A percentile compares a stretch with the other conserved stretches of the same genome.
Conservation (phyloP, 305 asterid genomes). For the Fraxinus sp. region DNA sequence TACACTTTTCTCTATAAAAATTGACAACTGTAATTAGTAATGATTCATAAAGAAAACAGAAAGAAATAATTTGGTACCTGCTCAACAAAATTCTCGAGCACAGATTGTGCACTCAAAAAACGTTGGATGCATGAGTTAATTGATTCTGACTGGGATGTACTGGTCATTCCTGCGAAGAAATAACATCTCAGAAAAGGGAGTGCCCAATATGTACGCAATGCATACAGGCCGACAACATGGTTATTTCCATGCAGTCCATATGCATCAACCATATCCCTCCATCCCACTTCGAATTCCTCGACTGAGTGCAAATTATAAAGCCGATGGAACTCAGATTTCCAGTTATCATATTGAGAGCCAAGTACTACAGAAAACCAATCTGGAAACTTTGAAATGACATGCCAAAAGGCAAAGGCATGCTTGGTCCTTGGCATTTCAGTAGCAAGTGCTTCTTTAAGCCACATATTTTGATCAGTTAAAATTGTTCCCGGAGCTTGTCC, state of each 20-base stretch:
- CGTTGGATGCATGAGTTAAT: slow-evolving; percentile 51
- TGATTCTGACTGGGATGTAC: slow-evolving; percentile 43
- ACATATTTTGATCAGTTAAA: slow-evolving; percentile 61
- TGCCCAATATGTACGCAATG: slow-evolving; percentile 64
- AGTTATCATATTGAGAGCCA: slow-evolving; percentile 50
- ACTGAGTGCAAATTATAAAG: slow-evolving; percentile 46
- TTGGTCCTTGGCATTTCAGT: slow-evolving; percentile 58
- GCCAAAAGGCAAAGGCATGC: slow-evolving; percentile 71
- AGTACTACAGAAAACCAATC: slow-evolving; percentile 59
- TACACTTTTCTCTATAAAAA: background rate
- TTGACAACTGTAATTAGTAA: background rate
- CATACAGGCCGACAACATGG: slow-evolving; percentile 56
- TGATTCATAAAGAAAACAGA: slow-evolving; percentile 9
- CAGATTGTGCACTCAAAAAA: slow-evolving; percentile 49
- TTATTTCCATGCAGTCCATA: slow-evolving; percentile 55
- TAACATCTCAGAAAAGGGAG: slow-evolving; percentile 51
- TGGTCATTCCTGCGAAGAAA: slow-evolving; percentile 66
- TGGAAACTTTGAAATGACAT: slow-evolving; percentile 53
- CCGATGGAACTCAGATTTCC: slow-evolving; percentile 58
- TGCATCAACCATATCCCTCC: slow-evolving; percentile 60
- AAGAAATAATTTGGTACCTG: slow-evolving; percentile 37
- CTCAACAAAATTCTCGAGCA: slow-evolving; percentile 50
- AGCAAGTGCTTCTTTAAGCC: slow-evolving; percentile 64
- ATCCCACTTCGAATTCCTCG: slow-evolving; percentile 61
- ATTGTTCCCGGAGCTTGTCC: slow-evolving; percentile 62